phyloP scores from a whole-genome alignment of 495 filamentous ascomycete genomes.

The Penicillium bialowiezense region DNA sequence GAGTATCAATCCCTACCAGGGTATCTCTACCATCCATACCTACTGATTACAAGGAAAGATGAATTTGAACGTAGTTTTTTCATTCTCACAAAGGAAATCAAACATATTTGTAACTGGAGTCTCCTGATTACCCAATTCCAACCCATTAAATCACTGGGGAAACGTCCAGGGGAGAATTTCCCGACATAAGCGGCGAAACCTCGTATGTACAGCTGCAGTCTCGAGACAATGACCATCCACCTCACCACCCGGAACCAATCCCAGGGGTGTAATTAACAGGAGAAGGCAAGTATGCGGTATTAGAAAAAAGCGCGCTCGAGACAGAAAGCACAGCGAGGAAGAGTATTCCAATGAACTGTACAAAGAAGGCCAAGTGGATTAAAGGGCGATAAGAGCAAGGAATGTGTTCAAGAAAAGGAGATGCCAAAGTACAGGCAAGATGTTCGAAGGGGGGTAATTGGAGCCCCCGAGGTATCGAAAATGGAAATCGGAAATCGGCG shows the following conservation, averaged over 20 bases:
- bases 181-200: slow-evolving; percentile 12
- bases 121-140: slow-evolving; percentile 22
- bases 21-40: no score
- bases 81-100: slow-evolving; percentile 28
- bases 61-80: slow-evolving; percentile 8
- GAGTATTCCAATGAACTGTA: slow-evolving; percentile 22
- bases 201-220: slow-evolving; percentile 42
- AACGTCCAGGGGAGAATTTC: slow-evolving; percentile 17
- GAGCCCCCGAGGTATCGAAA: slow-evolving; percentile 2
- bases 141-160: slow-evolving; percentile 26
- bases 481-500: slow-evolving; percentile 5
- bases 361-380: slow-evolving; percentile 35
- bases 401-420: slow-evolving; percentile 26
- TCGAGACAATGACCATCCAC: slow-evolving; percentile 10
- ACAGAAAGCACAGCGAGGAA: slow-evolving; percentile 22
- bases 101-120: slow-evolving; percentile 31
- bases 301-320: no score
- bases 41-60: no score
- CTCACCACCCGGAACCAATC: slow-evolving; percentile 11
- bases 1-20: no score
- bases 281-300: no score
- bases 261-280: slow-evolving; percentile 19
- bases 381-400: slow-evolving; percentile 33
- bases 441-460: slow-evolving; percentile 6
- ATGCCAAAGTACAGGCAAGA: slow-evolving; percentile 17